Evolutionary conservation across 2,329 filamentous ascomycete genomes (phyloP), one percentile per base, ranked within the genome.

Genomic region (Epichloe sylvatica): DNA sequence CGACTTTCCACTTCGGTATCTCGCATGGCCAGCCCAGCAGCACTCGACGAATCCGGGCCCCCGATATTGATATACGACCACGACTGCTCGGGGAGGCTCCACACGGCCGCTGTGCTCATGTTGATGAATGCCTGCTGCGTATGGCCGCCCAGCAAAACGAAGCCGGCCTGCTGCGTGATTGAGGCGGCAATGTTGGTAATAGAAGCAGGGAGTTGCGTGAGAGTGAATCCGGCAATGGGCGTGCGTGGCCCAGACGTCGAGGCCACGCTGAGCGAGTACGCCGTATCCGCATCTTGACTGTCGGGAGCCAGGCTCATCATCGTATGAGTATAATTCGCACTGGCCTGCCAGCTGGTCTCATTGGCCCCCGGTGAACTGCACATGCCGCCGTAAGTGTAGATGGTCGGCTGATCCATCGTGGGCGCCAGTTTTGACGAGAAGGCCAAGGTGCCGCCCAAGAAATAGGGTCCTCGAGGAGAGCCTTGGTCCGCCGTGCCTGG

Each of bases 331-430:
- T 95, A 97, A 39, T 80, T 77, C 11, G 84, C 87, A 9, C 73
- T 64, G 2, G 76, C 75, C 53, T 86, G 78, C 83, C 87, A 89
- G 17, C 67, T 64, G 1, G 64, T 59, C 1, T 61, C 57, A 33
- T 72, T 60, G 17, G 69, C 64, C n/a, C 64, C 61, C 7, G 63
- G 61, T 3, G 56, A 56, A 3, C 84, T 83, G 59, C 91, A 97
- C 88, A 96, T 94, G 56, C 91, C 91, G 36, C 89, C 91, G 65
- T 94, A 96, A 6, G 83, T 70, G 61, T 89, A 94, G 19, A 84
- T 67, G 11, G 72, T 72, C 0, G 78, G 75, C 41, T 72, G 67
- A 9, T 75, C 74, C 52, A 75, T 68, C 30, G 67, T 62, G 0
- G 75, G 78, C 37, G 72, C 72, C 44, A 78, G 68, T 36, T 72